These are phyloP conservation scores for Earliella scabrosa DNA, from an alignment of 1,284 basidiomycete species.

Conservation along the genomic window DNA sequence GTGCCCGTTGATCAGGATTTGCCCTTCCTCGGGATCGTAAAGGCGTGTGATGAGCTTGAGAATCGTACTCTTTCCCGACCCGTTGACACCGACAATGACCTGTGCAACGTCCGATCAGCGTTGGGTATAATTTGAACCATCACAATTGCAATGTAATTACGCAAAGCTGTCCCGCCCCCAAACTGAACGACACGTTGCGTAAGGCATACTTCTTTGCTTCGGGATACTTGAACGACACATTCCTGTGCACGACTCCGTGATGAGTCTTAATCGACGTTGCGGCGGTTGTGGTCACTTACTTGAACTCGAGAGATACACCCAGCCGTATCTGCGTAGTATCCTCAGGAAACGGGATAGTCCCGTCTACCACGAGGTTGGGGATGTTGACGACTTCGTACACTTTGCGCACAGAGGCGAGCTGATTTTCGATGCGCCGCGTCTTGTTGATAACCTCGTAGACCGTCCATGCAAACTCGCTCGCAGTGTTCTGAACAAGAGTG, in stretches of 20 bases:
- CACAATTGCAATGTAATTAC: too few species aligned
- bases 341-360: conserved; percentile 62
- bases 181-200: conserved; percentile 67
- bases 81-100: conserved; percentile 80
- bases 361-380: conserved; percentile 61
- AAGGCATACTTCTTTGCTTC: conserved; percentile 61
- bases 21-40: conserved; percentile 71
- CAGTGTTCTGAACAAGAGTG: conserved; percentile 66
- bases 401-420: conserved; percentile 57
- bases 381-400: conserved; percentile 56
- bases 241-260: conserved; percentile 38
- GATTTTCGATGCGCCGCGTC: conserved; percentile 59
- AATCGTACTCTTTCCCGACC: conserved; percentile 79
- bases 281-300: conserved; percentile 40
- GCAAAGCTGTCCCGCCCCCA: conserved; percentile 72
- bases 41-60: conserved; percentile 64
- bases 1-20: conserved; percentile 64
- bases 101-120: conserved; percentile 27
- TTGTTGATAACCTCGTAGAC: conserved; percentile 57
- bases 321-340: conserved; percentile 50
- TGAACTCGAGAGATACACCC: conserved; percentile 73
- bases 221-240: conserved; percentile 77
- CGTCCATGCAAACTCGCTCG: conserved; percentile 53
- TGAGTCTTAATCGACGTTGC: too few species aligned
- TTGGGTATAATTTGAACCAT: too few species aligned